Base-by-base conservation (phyloP, 1,284 basidiomycete genomes). In the Heterobasidion irregulare region DNA sequence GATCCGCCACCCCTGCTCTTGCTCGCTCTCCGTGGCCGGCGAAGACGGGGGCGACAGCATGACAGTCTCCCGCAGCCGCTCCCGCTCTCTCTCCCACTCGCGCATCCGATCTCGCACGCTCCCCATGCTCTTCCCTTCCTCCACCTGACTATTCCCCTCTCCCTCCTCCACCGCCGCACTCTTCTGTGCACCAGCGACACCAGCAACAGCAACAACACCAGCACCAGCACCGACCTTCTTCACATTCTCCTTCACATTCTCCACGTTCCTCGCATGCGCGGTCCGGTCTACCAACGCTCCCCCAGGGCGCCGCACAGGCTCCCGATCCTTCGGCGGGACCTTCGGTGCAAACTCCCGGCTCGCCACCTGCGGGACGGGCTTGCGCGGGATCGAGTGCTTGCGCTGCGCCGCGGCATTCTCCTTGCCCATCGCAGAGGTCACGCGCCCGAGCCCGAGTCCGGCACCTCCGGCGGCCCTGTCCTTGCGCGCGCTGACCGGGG, bases 61-160 rank as follows among this genome's bases (percentile, higher is more conserved):
- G 26, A 58, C 64, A n/a, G 47, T 53, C 47, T 61, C 58, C 45
- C 59, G 52, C 54, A 63, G 50, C 47, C 59, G 48, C 55, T 62
- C 62, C 15, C 59, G 52, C 45, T 66, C 62, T 2, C 59, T 58
- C 53, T 65, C 64, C 55, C 61, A 62, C 50, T 64, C 58, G 15
- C 57, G 54, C 59, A 62, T 60, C 35, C 57, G 55, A 51, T 64
- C 59, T 52, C 55, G 63, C 33, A 55, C 65, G 57, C 70, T 70
- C 53, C 72, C 72, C 50, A 68, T 69, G 50, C 68, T 66, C 49
- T 47, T 47, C 54, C 58, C 61, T 60, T 71, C 73, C 18, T 69
- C 61, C 53, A 70, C 66, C 55, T 57, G 33, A 55, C 54, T 53
- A 59, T 55, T 19, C 54, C 61, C 63, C 79, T 79, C 63, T 79